Base-by-base conservation (phyloP, 495 filamentous ascomycete species). In the Penicillium chermesinum region DNA sequence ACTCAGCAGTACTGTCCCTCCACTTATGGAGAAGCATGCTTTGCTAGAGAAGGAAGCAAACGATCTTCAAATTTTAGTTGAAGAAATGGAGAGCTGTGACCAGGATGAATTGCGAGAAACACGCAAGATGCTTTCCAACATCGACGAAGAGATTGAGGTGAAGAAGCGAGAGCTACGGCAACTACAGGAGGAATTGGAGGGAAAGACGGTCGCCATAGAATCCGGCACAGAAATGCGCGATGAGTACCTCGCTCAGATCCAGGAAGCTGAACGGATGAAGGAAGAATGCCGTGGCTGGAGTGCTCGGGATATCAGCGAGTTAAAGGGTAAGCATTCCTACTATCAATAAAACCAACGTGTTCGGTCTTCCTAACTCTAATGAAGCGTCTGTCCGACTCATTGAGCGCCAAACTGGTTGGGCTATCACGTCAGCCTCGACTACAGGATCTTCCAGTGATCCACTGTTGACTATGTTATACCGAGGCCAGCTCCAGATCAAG, bases 261-360 rank as follows among this genome's bases (percentile, higher is more conserved):
- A 79, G 44, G 84, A 90, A 54, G 89, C 91, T 0, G 89, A 96
- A 58, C 83, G 82, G 46, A 72, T 94, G 30, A 81, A 85, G 52
- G 88, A 95, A 62, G 83, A 93, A 55, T 95, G 85, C 62, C 80
- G 90, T 14, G 90, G 93, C 16, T 96, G 90, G 87, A 93, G 82
- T 49, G 76, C 82, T 21, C 78, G 72, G 14, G 93, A 97, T 61
- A 84, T 97, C 45, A 73, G 66, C 43, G 73, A 74, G 18, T 70
- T 91, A 7, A 88, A 91, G 74, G 76, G 86, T 88, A 68, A 57
- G 75, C 55, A 12, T 15, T 1, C 8, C n/a, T 32, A n/a, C n/a
- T n/a, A n/a, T n/a, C n/a, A n/a, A n/a, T n/a, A n/a, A n/a, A n/a
- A n/a, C n/a, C 18, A 3, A 14, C 30, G 10, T 21, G 25, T 38